Conservation (phyloP, 306 rosid species). For the Morella rubra region DNA sequence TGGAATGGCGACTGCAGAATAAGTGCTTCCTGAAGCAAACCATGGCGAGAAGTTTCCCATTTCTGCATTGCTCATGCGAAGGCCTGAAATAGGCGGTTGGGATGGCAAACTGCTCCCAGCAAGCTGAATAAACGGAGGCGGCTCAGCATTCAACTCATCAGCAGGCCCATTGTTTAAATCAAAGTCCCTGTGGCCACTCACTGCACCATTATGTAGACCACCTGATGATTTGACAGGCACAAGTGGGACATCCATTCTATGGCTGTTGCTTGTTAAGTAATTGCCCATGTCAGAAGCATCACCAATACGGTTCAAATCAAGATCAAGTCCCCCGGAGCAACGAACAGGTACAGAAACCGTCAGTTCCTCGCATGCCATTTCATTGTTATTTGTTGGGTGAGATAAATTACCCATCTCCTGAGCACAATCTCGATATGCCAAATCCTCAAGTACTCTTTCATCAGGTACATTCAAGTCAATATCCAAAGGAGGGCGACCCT, state of each 20-base stretch:
- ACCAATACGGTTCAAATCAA: conserved; percentile 63
- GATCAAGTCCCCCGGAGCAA: conserved; percentile 61
- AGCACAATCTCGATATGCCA: conserved; percentile 37
- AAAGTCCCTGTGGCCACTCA: conserved; percentile 46
- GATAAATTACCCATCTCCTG: conserved; percentile 21
- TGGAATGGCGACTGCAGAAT: conserved; percentile 60
- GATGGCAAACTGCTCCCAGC: conserved; percentile 43
- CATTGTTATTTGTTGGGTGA: conserved; percentile 24
- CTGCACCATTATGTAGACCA: conserved; percentile 38
- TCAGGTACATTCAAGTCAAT: conserved; percentile 71
- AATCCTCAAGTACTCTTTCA: conserved; percentile 61
- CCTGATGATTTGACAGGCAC: conserved; percentile 33
- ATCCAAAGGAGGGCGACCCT: conserved; percentile 49
- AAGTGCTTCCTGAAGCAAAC: conserved; percentile 64
- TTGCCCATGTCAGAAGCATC: conserved; percentile 54
- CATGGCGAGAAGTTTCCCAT: conserved; percentile 57
- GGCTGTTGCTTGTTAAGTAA: conserved; percentile 35
- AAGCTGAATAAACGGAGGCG: conserved; percentile 38
- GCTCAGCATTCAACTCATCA: conserved; percentile 50
- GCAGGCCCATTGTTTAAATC: conserved; percentile 78
- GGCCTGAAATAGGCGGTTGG: conserved; percentile 50
- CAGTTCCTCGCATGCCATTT: conserved; percentile 19
- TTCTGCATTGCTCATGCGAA: conserved; percentile 49
- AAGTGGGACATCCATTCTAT: conserved; percentile 36
- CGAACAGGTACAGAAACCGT: conserved; percentile 33